phyloP scores from a whole-genome alignment of 2,329 filamentous ascomycete genomes.

The Pyrenochaeta sp. region DNA sequence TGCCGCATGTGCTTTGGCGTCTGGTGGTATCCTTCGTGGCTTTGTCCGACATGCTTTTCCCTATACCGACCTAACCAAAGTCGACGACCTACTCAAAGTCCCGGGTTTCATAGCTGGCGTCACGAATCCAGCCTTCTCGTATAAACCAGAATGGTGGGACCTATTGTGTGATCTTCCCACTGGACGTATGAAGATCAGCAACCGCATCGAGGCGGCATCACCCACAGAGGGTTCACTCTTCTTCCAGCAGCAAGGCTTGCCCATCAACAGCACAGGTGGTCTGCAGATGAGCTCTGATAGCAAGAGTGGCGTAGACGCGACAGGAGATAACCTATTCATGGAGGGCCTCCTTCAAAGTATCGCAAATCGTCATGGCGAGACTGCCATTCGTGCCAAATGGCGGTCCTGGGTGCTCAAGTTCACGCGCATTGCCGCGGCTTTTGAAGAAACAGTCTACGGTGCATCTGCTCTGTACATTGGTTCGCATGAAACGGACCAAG shows the following conservation, averaged over 20 bases:
- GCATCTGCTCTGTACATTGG: slow-evolving; percentile 88
- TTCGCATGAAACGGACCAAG: slow-evolving; percentile 66
- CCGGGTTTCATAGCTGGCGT: slow-evolving; percentile 98
- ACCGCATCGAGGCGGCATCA: slow-evolving; percentile 79
- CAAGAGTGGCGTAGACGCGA: slow-evolving; percentile 67
- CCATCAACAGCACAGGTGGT: slow-evolving; percentile 30
- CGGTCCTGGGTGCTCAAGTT: slow-evolving; percentile 94
- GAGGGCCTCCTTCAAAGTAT: slow-evolving; percentile 84
- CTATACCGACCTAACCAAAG: slow-evolving; percentile 97
- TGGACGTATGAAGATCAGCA: slow-evolving; percentile 93
- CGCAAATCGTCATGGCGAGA: slow-evolving; percentile 81
- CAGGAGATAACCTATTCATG: slow-evolving; percentile 90
- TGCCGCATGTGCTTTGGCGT: slow-evolving; percentile 92
- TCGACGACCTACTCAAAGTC: slow-evolving; percentile 93
- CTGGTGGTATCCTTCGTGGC: slow-evolving; percentile 87
- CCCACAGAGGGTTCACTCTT: slow-evolving; percentile 84
- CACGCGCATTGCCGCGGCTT: slow-evolving; percentile 87
- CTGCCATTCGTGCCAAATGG: slow-evolving; percentile 90
- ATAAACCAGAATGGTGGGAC: slow-evolving; percentile 98
- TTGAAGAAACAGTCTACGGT: slow-evolving; percentile 95
- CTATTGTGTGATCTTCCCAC: slow-evolving; percentile 90
- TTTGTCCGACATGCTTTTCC: slow-evolving; percentile 97
- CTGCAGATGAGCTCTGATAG: slow-evolving; percentile 34
- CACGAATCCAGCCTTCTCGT: slow-evolving; percentile 94
- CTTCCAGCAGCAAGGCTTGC: slow-evolving; percentile 75